A percentile compares a stretch with the other conserved stretches of the same genome.
These are phyloP conservation scores for Pythium apleroticum DNA, from an alignment of 352 stramenopile genomes.

Conservation along the genomic window DNA sequence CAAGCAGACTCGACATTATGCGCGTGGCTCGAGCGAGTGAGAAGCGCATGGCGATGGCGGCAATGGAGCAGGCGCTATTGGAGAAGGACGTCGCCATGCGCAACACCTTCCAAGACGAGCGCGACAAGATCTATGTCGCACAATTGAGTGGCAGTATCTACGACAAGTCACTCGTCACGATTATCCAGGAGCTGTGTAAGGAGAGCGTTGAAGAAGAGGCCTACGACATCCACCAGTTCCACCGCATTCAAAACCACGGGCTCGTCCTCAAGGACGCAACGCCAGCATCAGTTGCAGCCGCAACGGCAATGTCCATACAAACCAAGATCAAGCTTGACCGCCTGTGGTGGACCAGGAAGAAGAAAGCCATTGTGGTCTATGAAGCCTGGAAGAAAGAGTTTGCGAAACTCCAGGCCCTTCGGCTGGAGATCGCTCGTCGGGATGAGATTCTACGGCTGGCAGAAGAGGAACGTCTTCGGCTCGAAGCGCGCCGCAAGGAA, in stretches of 20 bases:
- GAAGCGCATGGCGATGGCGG: conserved; percentile 65
- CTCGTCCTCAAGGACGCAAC: not conserved
- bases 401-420: conserved; percentile 44
- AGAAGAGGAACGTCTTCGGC: conserved; percentile 46
- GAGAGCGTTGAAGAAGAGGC: conserved; percentile 29
- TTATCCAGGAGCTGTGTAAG: conserved; percentile 29
- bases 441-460: conserved; percentile 48
- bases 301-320: not conserved
- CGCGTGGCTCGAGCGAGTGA: conserved; percentile 52
- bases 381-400: conserved; percentile 47
- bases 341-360: conserved; percentile 42
- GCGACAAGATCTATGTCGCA: conserved; percentile 27
- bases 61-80: conserved; percentile 47
- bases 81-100: conserved; percentile 34
- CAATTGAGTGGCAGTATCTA: conserved; percentile 32
- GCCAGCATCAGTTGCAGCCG: not conserved
- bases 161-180: conserved; percentile 23
- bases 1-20: conserved; percentile 46
- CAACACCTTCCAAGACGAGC: conserved; percentile 33
- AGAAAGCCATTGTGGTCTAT: conserved; percentile 35
- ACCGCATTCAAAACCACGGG: conserved; percentile 12
- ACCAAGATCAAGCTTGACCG: conserved; percentile 34
- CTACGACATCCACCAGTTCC: conserved; percentile 7
- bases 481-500: conserved; percentile 50
- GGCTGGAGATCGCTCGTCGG: conserved; percentile 48